A percentile compares a stretch with the other conserved stretches of the same genome.
Conservation (phyloP, 768 basidiomycete species). For the Kwoniella bestiolae region DNA sequence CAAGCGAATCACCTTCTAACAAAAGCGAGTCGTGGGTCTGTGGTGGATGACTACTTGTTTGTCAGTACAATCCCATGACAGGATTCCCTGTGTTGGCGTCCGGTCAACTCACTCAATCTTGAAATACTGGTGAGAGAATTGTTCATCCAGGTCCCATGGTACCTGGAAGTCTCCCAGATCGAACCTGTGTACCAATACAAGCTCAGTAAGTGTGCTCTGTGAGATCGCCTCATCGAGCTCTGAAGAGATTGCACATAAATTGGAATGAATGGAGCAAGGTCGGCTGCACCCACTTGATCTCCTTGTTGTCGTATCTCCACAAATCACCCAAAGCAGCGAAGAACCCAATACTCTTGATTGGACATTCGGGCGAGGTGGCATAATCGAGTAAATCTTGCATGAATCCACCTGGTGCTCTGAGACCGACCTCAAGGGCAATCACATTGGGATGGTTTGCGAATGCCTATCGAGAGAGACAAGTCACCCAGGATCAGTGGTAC, state of each 20-base stretch:
- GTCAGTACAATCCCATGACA: background rate
- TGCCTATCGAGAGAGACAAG: background rate
- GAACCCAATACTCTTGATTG: constrained; percentile 16
- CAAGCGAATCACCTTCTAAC: constrained; percentile 11
- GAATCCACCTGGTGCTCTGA: constrained; percentile 11
- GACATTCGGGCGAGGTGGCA: constrained; percentile 14
- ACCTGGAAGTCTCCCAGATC: constrained; percentile 12
- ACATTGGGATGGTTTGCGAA: constrained; percentile 9
- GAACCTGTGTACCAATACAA: background rate
- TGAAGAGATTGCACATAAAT: too few species aligned
- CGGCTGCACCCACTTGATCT: constrained; percentile 17
- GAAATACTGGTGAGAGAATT: constrained; percentile 6
- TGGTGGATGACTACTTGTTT: background rate
- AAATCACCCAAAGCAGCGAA: constrained; percentile 20
- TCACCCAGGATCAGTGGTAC: background rate
- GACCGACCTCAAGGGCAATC: constrained; percentile 14
- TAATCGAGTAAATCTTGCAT: constrained; percentile 18
- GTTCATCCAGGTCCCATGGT: constrained; percentile 13
- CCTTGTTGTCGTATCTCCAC: constrained; percentile 13
- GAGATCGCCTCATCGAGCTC: background rate
- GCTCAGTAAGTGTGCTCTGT: background rate
- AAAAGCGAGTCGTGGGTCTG: constrained; percentile 6
- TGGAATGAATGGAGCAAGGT: too few species aligned
- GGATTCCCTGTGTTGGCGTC: background rate
- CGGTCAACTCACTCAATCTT: constrained; percentile 3